Base-by-base conservation (phyloP, 345 rosid genomes). In the Toxicodendron radicans region DNA sequence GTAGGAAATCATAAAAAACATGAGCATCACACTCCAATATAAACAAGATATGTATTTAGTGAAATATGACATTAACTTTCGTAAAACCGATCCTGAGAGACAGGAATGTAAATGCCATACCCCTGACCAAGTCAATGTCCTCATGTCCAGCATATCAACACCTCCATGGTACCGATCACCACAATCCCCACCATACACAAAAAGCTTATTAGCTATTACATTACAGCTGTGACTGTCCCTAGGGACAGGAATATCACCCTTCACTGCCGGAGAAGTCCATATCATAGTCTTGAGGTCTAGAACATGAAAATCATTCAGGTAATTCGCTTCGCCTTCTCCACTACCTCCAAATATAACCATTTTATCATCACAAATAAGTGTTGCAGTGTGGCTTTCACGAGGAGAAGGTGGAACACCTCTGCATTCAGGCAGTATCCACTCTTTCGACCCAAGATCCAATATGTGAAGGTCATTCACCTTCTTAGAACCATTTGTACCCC, bases 311-410 rank as follows among this genome's bases (percentile, higher is more conserved):
- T 91, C 97, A 61, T 86, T 91, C 77, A 91, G 79, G 80, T 89
- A 91, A 77, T 89, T 89, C n/a, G 84, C 90, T 71, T 85, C 88
- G 1, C 97, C 92, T 82, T 91, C 92, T 49, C 97, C 97, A 33
- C 93, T 91, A 4, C 97, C 97, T 46, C 97, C 97, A 38, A 91
- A 91, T 33, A 91, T 68, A 68, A 89, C 83, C 62, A 91, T 70
- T 72, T 73, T 86, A 53, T 78, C 86, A 30, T 78, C 84, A 21
- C 80, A 85, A 49, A 83, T 24, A 14, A 91, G 83, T 0, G 97
- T 89, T 18, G 93, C 93, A 6, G 97, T 82, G 85, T 91, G 97
- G 45, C 92, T 87, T 73, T 91, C 97, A 0, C 93, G 90, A 52
- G 93, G 88, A 4, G 84, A 85, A 0, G 97, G 93, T 2, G 86